Base-by-base conservation (phyloP, 148 eudicot genomes). In the Simmondsia chinensis region DNA sequence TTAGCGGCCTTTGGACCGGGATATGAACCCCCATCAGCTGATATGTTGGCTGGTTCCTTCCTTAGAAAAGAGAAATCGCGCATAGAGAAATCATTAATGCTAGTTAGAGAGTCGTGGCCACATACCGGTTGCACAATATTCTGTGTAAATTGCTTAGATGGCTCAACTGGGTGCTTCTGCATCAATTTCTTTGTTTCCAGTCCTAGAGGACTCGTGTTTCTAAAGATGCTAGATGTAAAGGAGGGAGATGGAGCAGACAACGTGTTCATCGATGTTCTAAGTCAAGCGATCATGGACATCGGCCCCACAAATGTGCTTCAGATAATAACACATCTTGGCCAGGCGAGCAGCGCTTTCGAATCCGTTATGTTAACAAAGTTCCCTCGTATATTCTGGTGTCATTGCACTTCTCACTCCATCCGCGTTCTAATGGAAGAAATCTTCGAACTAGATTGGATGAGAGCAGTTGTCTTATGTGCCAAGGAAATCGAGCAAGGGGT, bases 311-410 rank as follows among this genome's bases (percentile, higher is more conserved):
- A 69, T 54, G 71, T 73, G 37, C 63, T 68, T 46, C 79, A 68
- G 59, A 58, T 68, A 12, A 68, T 68, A 31, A 51, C 71, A 4
- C 74, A 64, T 57, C 70, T 73, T 25, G 79, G 79, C 12, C 64
- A 68, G 37, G 63, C 73, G 50, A 68, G 70, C 36, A 33, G 38
- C 19, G 55, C 66, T 50, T 73, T 55, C 28, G 71, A 68, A 52
- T 64, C 79, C 1, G 24, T 60, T 38, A 60, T 61, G n/a, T 31
- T 53, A 18, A 21, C 64, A 11, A 69, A 61, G 45, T 73, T 64
- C 14, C 65, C 79, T 24, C 61, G 36, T 35, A 49, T 73, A 47
- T 69, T 73, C 49, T 73, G 79, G 74, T 73, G 74, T 37, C 79
- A 57, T 21, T 73, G 74, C 50, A 65, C 71, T 23, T 64, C 68